phyloP scores from a whole-genome alignment of 2,329 filamentous ascomycete genomes.

The Arthrinium puccinioides region DNA sequence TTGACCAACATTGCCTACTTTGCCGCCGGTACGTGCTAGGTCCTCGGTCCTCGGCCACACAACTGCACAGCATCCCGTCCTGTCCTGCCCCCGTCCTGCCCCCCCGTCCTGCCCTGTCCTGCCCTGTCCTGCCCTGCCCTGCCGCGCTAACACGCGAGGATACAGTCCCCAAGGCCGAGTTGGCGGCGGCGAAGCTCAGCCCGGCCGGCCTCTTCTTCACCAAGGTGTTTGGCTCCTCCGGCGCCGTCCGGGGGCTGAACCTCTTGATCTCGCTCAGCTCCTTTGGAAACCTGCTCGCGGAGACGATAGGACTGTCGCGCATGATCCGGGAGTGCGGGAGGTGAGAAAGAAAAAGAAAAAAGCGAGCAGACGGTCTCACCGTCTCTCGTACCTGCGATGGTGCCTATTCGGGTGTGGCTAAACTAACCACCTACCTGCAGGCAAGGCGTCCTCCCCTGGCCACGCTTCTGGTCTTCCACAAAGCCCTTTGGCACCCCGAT shows the following conservation, averaged over 20 bases:
- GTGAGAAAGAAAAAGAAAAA: slow-evolving; percentile 18
- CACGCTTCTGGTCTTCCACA: slow-evolving; percentile 55
- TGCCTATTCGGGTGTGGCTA: too few relatives aligned
- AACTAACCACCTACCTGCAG: too few relatives aligned
- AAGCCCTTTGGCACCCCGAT: slow-evolving; percentile 56
- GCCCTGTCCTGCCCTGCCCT: too few relatives aligned
- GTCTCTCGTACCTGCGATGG: too few relatives aligned
- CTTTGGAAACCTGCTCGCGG: slow-evolving; percentile 51
- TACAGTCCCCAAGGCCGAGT: slow-evolving; percentile 42
- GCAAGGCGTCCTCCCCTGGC: slow-evolving; percentile 55
- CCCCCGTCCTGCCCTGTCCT: too few relatives aligned
- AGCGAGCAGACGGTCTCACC: too few relatives aligned
- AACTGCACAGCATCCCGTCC: too few relatives aligned
- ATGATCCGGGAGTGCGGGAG: slow-evolving; percentile 53
- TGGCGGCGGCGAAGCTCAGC: slow-evolving; percentile 43
- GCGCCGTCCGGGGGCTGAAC: slow-evolving; percentile 45
- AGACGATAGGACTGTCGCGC: slow-evolving; percentile 46
- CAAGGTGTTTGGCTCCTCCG: slow-evolving; percentile 44
- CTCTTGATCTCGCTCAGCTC: slow-evolving; percentile 49
- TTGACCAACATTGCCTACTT: slow-evolving; percentile 57
- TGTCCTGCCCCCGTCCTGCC: too few relatives aligned
- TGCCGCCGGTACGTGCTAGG: slow-evolving; percentile 32
- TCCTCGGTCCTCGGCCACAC: too few relatives aligned
- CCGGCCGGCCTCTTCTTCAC: slow-evolving; percentile 53
- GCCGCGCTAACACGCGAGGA: too few relatives aligned